Percentiles rank a stretch among this genome's conserved stretches.
Evolutionary conservation across 139 green algal species (phyloP).

Genomic region (Haematococcus lacustris): DNA sequence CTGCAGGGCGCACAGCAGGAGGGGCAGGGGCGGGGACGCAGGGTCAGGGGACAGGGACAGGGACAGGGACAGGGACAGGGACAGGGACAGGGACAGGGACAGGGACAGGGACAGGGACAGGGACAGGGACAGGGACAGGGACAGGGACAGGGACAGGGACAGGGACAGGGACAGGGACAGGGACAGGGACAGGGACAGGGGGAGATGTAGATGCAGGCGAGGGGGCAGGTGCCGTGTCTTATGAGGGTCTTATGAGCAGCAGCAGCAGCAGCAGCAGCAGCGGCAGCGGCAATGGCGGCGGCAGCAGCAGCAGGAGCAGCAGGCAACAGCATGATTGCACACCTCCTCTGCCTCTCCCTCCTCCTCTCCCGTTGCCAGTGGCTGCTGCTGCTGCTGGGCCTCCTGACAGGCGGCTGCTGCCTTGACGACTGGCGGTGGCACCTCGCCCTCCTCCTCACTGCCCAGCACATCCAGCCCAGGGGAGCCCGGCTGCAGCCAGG

Average conservation of each 20-base stretch:
- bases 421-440: background rate
- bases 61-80: background rate
- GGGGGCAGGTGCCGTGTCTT: background rate
- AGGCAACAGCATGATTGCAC: slow-evolving; percentile 4
- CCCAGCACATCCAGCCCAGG: background rate
- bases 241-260: slow-evolving; percentile 3
- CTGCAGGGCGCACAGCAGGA: background rate
- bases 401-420: background rate
- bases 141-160: background rate
- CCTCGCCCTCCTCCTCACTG: slow-evolving; percentile 2
- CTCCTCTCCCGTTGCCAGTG: background rate
- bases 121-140: background rate
- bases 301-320: background rate
- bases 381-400: slow-evolving; percentile 3
- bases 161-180: background rate
- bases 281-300: background rate
- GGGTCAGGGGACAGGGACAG: background rate
- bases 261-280: background rate
- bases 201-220: background rate
- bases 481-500: slow-evolving; percentile 11
- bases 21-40: too few relatives aligned
- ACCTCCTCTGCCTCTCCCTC: slow-evolving; percentile 19
- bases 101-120: background rate
- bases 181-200: background rate
- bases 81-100: background rate